A percentile compares a stretch with the other conserved stretches of the same genome.
Conservation (phyloP, 2,329 filamentous ascomycete genomes). For the Fusarium brevicatenulatum region DNA sequence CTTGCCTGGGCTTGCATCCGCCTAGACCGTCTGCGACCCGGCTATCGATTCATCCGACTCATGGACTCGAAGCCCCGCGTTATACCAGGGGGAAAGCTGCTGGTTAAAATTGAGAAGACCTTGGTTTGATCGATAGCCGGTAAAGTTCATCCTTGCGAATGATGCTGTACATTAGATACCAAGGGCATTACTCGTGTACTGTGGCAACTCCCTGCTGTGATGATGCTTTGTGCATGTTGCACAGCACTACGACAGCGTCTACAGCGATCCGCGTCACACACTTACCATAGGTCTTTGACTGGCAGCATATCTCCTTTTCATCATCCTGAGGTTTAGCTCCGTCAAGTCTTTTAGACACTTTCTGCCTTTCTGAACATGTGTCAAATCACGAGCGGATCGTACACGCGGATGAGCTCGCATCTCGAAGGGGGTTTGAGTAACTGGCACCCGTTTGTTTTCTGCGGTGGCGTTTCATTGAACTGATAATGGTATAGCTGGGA, state of each 20-base stretch:
- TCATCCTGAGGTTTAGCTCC: background rate
- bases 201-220: conserved; percentile 6
- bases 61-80: conserved; percentile 57
- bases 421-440: background rate
- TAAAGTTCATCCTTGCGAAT: background rate
- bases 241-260: background rate
- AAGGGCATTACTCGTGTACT: background rate
- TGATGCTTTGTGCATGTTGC: background rate
- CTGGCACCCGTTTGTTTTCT: background rate
- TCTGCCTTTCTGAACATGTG: background rate
- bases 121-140: conserved; percentile 46
- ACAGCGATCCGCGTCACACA: background rate
- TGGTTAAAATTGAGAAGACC: conserved; percentile 64
- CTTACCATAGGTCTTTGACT: background rate
- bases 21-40: conserved; percentile 64
- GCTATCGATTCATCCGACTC: conserved; percentile 65
- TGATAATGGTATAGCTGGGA: background rate
- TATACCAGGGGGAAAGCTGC: conserved; percentile 58
- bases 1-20: conserved; percentile 69
- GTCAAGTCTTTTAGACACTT: background rate
- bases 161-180: background rate
- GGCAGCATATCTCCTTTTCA: background rate
- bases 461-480: background rate
- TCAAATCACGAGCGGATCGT: background rate
- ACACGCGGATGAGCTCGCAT: background rate